Conservation (phyloP, 2,329 filamentous ascomycete species). For the Penicillium sp. region DNA sequence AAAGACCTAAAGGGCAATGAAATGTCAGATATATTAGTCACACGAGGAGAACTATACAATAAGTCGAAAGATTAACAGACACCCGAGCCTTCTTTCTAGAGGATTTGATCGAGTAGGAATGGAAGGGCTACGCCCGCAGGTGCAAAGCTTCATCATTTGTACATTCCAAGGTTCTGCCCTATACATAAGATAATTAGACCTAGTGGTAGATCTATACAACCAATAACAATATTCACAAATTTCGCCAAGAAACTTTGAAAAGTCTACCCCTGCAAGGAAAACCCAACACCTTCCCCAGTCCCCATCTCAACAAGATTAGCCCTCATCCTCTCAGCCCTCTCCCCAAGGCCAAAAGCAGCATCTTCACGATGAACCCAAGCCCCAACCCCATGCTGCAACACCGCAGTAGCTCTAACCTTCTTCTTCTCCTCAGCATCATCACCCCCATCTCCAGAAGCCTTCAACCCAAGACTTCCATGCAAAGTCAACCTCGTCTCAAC, state of each 20-base stretch:
- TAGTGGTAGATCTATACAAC: not conserved
- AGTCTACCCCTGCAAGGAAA: constrained; percentile 40
- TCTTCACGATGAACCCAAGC: constrained; percentile 44
- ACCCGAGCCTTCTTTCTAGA: not conserved
- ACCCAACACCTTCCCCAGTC: constrained; percentile 45
- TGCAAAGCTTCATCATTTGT: not conserved
- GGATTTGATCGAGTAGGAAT: not conserved
- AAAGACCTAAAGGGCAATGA: not conserved
- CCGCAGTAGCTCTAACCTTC: constrained; percentile 43
- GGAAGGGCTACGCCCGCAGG: not conserved
- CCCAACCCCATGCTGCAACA: constrained; percentile 48
- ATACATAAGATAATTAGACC: not conserved
- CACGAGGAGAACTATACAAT: too few species aligned
- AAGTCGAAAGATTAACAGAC: not conserved
- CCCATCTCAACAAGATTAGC: constrained; percentile 47
- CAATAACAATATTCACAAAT: not conserved
- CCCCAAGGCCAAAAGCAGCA: constrained; percentile 39
- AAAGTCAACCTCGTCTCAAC: constrained; percentile 43
- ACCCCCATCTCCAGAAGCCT: constrained; percentile 21
- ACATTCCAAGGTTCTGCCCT: not conserved
- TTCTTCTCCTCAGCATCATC: constrained; percentile 27
- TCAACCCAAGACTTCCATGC: constrained; percentile 45
- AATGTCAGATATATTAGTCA: not conserved
- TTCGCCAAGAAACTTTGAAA: not conserved
- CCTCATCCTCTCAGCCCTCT: constrained; percentile 45